These are phyloP conservation scores for Hypsizygus ulmarius DNA, from an alignment of 1,284 basidiomycete genomes.

Conservation along the genomic window DNA sequence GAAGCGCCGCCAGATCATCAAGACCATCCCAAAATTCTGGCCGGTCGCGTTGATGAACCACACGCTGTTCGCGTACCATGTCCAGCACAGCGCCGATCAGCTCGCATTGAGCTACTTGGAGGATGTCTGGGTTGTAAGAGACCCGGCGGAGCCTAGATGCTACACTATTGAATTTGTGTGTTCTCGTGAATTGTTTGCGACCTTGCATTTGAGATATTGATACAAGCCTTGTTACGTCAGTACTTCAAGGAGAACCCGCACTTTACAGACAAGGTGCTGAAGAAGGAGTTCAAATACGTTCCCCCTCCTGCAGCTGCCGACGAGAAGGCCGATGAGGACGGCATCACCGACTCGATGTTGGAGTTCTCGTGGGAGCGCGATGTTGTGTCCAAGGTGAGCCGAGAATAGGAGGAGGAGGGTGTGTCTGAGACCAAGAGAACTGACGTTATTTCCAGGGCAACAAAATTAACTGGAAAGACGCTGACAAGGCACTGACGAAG, in stretches of 20 bases:
- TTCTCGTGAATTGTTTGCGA: constrained; percentile 20
- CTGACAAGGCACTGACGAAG: constrained; percentile 73
- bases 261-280: constrained; percentile 70
- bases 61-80: constrained; percentile 54
- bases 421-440: constrained; percentile 3
- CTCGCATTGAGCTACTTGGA: constrained; percentile 73
- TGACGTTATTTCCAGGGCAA: constrained; percentile 39
- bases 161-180: constrained; percentile 81
- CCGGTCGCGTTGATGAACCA: constrained; percentile 74
- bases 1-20: constrained; percentile 62
- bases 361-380: constrained; percentile 78
- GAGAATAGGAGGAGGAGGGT: neutral
- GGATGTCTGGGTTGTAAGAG: constrained; percentile 74
- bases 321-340: constrained; percentile 66
- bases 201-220: neutral
- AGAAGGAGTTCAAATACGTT: constrained; percentile 75
- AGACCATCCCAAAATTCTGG: constrained; percentile 75
- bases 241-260: constrained; percentile 82
- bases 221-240: constrained; percentile 33
- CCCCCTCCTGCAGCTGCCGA: constrained; percentile 49
- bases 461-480: constrained; percentile 81
- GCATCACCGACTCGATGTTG: constrained; percentile 70
- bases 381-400: constrained; percentile 58
- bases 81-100: constrained; percentile 68
- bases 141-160: constrained; percentile 63